A percentile compares a stretch with the other conserved stretches of the same genome.
phyloP scores from a whole-genome alignment of 495 filamentous ascomycete genomes.

The Rhizodiscina lignyota region DNA sequence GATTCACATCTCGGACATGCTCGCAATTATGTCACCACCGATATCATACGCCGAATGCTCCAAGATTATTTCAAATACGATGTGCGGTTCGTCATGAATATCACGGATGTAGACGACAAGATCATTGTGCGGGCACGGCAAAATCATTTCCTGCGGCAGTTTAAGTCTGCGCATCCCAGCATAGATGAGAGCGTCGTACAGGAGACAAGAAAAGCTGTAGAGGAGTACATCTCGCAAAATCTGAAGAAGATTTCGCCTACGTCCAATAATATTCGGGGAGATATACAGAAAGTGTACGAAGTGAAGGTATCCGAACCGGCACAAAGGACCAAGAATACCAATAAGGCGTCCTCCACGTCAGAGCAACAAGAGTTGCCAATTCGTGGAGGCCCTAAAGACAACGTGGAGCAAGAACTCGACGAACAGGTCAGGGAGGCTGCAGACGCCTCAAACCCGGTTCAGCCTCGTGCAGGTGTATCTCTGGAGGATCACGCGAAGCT shows the following conservation, averaged over 20 bases:
- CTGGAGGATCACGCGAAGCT: constrained; percentile 69
- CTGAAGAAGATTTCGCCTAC: too few relatives aligned
- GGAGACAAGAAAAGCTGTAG: constrained; percentile 48
- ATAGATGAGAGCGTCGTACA: constrained; percentile 32
- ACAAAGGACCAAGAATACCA: too few relatives aligned
- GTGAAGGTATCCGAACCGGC: too few relatives aligned
- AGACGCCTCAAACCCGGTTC: constrained; percentile 38
- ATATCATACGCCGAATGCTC: constrained; percentile 81
- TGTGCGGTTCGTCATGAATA: constrained; percentile 89
- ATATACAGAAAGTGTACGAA: too few relatives aligned
- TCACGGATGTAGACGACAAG: constrained; percentile 91
- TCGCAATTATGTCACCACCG: constrained; percentile 85
- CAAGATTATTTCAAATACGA: constrained; percentile 72
- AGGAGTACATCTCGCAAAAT: constrained; percentile 59
- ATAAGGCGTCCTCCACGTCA: too few relatives aligned
- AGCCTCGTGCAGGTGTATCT: too few relatives aligned
- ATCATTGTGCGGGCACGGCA: constrained; percentile 75
- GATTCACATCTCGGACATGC: constrained; percentile 55
- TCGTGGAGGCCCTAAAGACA: too few relatives aligned
- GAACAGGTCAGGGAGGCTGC: too few relatives aligned
- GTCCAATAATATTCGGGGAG: too few relatives aligned
- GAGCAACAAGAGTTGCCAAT: too few relatives aligned
- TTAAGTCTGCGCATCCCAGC: constrained; percentile 26
- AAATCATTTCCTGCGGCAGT: constrained; percentile 50
- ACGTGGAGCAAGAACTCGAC: too few relatives aligned